phyloP scores from a whole-genome alignment of 805 yeast species.

The Barnettozyma botsteinii region DNA sequence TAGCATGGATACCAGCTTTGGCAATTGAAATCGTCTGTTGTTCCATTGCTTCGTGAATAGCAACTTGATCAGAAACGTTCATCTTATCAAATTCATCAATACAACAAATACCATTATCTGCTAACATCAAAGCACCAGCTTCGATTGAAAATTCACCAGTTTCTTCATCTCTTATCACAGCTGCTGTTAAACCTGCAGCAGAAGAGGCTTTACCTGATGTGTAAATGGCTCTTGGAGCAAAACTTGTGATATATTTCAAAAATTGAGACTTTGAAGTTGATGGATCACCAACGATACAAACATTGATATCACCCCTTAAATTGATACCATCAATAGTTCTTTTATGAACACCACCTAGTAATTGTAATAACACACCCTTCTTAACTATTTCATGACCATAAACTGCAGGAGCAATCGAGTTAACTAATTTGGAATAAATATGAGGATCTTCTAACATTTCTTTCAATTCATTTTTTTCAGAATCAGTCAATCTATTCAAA shows the following conservation, averaged over 20 bases:
- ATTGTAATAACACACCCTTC: constrained; percentile 83
- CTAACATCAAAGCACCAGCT: constrained; percentile 97
- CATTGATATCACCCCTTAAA: constrained; percentile 92
- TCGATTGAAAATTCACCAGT: constrained; percentile 96
- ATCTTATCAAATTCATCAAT: constrained; percentile 98
- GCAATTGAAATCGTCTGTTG: constrained; percentile 98
- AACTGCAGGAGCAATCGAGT: constrained; percentile 91
- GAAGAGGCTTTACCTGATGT: constrained; percentile 98
- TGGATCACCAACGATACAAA: constrained; percentile 96
- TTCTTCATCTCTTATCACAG: constrained; percentile 95
- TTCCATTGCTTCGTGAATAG: constrained; percentile 99
- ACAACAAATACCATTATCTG: constrained; percentile 97
- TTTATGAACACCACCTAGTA: constrained; percentile 94
- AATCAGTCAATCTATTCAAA: constrained; percentile 67
- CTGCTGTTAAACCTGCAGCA: constrained; percentile 98
- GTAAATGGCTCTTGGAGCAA: constrained; percentile 90
- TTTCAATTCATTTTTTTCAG: constrained; percentile 79
- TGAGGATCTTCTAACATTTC: constrained; percentile 88
- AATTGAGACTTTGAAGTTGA: constrained; percentile 96
- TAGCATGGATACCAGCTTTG: constrained; percentile 97
- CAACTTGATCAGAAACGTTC: constrained; percentile 94
- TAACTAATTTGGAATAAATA: constrained; percentile 76
- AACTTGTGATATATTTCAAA: constrained; percentile 83
- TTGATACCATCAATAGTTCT: constrained; percentile 90
- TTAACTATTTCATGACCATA: constrained; percentile 93